These are phyloP conservation scores for Leccinum disarticulatum DNA, from an alignment of 768 basidiomycete species.

Conservation along the genomic window DNA sequence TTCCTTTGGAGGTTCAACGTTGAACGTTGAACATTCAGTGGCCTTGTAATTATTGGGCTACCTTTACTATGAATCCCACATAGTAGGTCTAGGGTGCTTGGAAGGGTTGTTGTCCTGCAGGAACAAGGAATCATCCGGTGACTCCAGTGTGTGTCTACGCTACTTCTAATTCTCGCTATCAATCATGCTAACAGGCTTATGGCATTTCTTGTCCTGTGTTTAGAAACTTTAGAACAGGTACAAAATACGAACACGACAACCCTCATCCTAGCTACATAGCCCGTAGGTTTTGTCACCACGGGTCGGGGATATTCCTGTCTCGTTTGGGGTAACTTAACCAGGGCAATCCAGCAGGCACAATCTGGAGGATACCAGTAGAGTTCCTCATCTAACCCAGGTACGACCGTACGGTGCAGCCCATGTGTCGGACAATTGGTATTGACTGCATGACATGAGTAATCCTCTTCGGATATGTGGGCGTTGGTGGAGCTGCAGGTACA, in stretches of 20 bases:
- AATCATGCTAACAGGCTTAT: neutral
- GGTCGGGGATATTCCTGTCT: neutral
- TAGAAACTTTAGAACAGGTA: neutral
- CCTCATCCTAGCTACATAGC: neutral
- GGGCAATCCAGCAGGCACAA: slow-evolving; percentile 16
- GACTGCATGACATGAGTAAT: slow-evolving; percentile 3
- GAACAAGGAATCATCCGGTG: neutral
- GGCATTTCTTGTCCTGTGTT: neutral
- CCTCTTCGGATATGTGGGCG: neutral
- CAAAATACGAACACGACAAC: neutral
- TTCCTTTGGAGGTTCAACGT: neutral
- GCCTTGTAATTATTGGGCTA: neutral
- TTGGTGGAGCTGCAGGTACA: neutral
- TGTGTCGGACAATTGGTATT: slow-evolving; percentile 9
- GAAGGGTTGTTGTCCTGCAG: neutral
- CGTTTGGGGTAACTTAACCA: neutral
- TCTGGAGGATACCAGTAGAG: slow-evolving; percentile 3
- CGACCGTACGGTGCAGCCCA: slow-evolving; percentile 4
- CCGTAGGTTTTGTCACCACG: neutral
- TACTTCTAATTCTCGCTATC: neutral
- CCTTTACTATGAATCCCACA: neutral
- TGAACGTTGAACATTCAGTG: neutral
- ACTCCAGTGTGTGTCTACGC: neutral
- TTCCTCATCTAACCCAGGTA: slow-evolving; percentile 13
- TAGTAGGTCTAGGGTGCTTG: neutral